Base-by-base conservation (phyloP, 2,329 filamentous ascomycete genomes). In the Ophiostoma triangulosporum region DNA sequence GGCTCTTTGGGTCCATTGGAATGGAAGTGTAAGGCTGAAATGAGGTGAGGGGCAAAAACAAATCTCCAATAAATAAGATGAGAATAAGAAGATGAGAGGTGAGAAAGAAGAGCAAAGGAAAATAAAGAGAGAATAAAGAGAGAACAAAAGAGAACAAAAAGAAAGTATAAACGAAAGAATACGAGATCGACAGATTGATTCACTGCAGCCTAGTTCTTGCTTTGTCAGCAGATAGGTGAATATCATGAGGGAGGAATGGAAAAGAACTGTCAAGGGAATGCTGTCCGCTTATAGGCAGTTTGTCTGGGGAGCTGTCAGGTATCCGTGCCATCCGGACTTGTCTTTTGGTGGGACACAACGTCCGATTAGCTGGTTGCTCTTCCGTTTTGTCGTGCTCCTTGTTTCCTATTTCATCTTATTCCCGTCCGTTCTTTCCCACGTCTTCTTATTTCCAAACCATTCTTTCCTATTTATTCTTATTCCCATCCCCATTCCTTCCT, bases 1-100 rank as follows among this genome's bases (percentile, higher is more conserved):
- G 51, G 14, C 26, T 46, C n/a, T 54, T 48, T 4, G 59, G 55
- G 29, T 59, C 59, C 54, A 59, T 60, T n/a, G 6, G n/a, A 14
- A 31, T 48, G 12, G 2, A 3, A 9, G 6, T 17, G 26, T 5
- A 7, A 32, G 17, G 20, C n/a, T 9, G 24, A 3, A 29, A 15
- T 7, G 11, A n/a, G n/a, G n/a, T n/a, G n/a, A n/a, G n/a, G n/a
- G n/a, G n/a, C n/a, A n/a, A n/a, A n/a, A n/a, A n/a, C n/a, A n/a
- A n/a, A n/a, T n/a, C n/a, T n/a, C n/a, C n/a, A n/a, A n/a, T n/a
- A n/a, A n/a, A n/a, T n/a, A n/a, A n/a, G n/a, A n/a, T n/a, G n/a
- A n/a, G 35, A 17, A 36, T 17, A 8, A 36, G 3, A 36, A 48
- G 9, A 48, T 6, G 11, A n/a, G n/a, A n/a, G n/a, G n/a, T n/a